phyloP scores from a whole-genome alignment of 1,284 basidiomycete genomes.

The Lignosus rhinocerotis region DNA sequence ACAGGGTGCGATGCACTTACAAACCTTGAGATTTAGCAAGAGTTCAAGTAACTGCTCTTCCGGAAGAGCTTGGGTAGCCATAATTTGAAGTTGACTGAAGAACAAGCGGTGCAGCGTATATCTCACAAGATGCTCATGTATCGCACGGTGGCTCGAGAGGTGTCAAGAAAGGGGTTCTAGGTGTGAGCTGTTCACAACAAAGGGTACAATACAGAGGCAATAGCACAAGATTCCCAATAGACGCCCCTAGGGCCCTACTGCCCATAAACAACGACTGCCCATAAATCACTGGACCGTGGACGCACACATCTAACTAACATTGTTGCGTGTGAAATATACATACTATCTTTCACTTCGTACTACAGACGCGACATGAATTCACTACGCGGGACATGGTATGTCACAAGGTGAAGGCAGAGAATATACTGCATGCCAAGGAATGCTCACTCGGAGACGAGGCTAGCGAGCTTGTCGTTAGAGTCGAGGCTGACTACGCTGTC shows the following conservation, averaged over 20 bases:
- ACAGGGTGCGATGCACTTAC: slow-evolving; percentile 6
- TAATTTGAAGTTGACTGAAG: neutral
- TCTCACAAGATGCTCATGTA: too few relatives aligned
- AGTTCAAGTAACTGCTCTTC: slow-evolving; percentile 70
- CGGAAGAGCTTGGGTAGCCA: slow-evolving; percentile 31
- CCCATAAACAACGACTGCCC: too few relatives aligned
- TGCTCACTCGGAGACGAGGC: slow-evolving; percentile 32
- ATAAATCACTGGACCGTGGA: too few relatives aligned
- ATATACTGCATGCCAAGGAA: neutral
- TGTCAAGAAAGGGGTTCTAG: too few relatives aligned
- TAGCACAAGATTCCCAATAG: too few relatives aligned
- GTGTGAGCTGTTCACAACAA: too few relatives aligned
- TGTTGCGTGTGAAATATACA: neutral
- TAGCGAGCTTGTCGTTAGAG: slow-evolving; percentile 30
- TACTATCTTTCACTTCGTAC: neutral
- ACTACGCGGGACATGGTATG: neutral
- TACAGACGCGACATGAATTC: neutral
- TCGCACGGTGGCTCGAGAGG: too few relatives aligned
- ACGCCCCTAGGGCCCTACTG: too few relatives aligned
- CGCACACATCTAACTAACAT: too few relatives aligned
- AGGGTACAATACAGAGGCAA: too few relatives aligned
- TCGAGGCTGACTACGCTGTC: slow-evolving; percentile 31
- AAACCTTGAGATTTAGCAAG: slow-evolving; percentile 64
- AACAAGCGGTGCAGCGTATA: neutral
- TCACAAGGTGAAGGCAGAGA: neutral